Evolutionary conservation across 2,329 filamentous ascomycete species (phyloP), one percentile per base, ranked within the genome.

Genomic region (Akanthomyces uredinophilus): DNA sequence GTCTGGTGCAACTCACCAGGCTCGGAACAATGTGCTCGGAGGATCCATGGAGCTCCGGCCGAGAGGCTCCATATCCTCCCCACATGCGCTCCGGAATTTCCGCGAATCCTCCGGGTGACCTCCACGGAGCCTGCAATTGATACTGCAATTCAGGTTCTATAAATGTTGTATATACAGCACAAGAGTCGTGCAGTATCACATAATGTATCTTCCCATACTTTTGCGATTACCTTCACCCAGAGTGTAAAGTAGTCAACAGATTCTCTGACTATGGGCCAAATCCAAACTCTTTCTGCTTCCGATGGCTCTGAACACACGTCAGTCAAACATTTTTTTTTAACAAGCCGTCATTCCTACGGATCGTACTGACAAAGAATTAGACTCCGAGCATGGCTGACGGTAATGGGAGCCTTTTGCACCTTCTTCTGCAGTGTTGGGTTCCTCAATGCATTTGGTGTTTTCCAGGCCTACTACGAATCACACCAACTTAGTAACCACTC

Each of bases 381-480:
- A 22, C 5, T 57, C 10, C 44, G 29, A 41, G 50, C 51, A 35
- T 61, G 51, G 59, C 50, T 61, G 27, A 52, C 39, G 2, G 50
- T 61, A 27, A 29, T 27, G 24, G 51, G 49, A 8, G 59, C 24
- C 50, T 61, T 61, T 43, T 47, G 50, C 20, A 66, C 69, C 5
- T 62, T 55, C 20, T 55, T 61, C 20, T 44, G 29, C n/a, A 70
- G 68, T 32, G 70, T 69, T 68, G 72, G 73, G 27, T 67, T 72
- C 14, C 65, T 70, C 24, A 72, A 72, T 64, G 68, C 69, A 13
- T 75, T 71, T 35, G 74, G 73, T 35, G 68, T 72, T 20, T 74
- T 69, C 59, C 68, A 72, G 60, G 62, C 66, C 20, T 68, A 73
- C 60, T 77, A 75, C 65, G 64, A 69, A 24, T 52, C 52, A 5